phyloP scores from a whole-genome alignment of 208 protist species.

The Crithidia bombi region DNA sequence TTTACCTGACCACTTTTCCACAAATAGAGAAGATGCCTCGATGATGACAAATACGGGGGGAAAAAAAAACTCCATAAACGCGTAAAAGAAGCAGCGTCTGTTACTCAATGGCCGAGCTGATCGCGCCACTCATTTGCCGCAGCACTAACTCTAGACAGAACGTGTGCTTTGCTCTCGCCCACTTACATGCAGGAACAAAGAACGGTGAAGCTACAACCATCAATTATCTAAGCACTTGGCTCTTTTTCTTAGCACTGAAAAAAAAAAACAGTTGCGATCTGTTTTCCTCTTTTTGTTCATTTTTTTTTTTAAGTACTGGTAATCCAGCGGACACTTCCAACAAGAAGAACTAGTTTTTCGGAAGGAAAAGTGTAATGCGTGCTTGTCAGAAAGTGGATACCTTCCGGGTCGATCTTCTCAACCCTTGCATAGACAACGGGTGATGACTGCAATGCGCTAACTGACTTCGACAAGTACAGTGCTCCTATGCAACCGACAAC shows the following conservation, averaged over 20 bases:
- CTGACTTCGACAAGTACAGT: constrained; percentile 47
- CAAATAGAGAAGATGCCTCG: neutral
- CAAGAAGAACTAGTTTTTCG: constrained; percentile 66
- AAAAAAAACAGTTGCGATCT: constrained; percentile 9
- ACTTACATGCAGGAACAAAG: too few relatives aligned
- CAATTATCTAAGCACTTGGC: too few relatives aligned
- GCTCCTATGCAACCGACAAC: constrained; percentile 83
- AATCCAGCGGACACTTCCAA: constrained; percentile 81
- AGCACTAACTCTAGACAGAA: too few relatives aligned
- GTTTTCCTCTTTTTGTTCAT: constrained; percentile 5
- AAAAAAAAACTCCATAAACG: constrained; percentile 18
- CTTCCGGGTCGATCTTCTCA: constrained; percentile 67
- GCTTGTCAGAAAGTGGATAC: constrained; percentile 78
- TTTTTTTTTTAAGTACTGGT: constrained; percentile 47
- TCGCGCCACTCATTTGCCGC: too few relatives aligned
- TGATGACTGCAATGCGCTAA: constrained; percentile 50
- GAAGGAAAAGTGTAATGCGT: constrained; percentile 77
- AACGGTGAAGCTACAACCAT: too few relatives aligned
- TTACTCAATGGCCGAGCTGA: too few relatives aligned
- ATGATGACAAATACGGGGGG: neutral
- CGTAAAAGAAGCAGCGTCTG: too few relatives aligned
- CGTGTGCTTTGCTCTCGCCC: too few relatives aligned
- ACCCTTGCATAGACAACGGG: constrained; percentile 69
- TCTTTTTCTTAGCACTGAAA: neutral
- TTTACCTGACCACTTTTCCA: neutral